These are phyloP conservation scores for Pleurotus cornucopiae DNA, from an alignment of 768 basidiomycete species.

Conservation along the genomic window DNA sequence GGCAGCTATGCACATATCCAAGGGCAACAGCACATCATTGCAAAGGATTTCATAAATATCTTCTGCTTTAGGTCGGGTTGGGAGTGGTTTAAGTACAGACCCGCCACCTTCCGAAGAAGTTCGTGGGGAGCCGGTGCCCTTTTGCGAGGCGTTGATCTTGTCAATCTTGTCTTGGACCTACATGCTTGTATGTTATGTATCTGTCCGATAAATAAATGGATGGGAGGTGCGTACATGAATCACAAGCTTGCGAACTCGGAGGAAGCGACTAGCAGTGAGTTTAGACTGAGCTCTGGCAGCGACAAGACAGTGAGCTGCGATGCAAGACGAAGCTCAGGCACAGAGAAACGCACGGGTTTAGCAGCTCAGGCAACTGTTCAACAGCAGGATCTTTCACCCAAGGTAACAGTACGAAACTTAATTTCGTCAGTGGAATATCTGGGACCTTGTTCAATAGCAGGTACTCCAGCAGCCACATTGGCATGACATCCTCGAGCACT, in stretches of 20 bases:
- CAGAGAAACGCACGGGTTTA: constrained; percentile 74
- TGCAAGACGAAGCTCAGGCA: constrained; percentile 23
- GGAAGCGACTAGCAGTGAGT: constrained; percentile 80
- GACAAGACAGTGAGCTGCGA: not conserved
- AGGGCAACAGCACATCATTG: constrained; percentile 76
- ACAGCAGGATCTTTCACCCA: constrained; percentile 57
- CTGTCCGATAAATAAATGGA: not conserved
- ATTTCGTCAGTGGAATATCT: constrained; percentile 55
- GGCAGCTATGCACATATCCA: constrained; percentile 86
- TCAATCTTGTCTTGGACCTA: constrained; percentile 86
- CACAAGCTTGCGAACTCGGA: constrained; percentile 82
- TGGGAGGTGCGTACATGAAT: constrained; percentile 56
- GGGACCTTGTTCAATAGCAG: constrained; percentile 64
- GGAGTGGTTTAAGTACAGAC: constrained; percentile 11
- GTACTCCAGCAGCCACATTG: constrained; percentile 87
- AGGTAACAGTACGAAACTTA: constrained; percentile 88
- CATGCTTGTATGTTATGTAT: not conserved
- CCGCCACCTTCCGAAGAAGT: constrained; percentile 32
- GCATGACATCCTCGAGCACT: constrained; percentile 71
- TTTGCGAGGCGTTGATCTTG: constrained; percentile 35
- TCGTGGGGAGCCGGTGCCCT: constrained; percentile 27
- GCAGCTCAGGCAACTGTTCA: constrained; percentile 70
- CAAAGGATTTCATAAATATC: constrained; percentile 86
- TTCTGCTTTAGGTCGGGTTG: constrained; percentile 38
- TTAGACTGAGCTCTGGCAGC: constrained; percentile 65